These are phyloP conservation scores for Fomitopsis pinicola DNA, from an alignment of 1,284 basidiomycete genomes.

Conservation along the genomic window DNA sequence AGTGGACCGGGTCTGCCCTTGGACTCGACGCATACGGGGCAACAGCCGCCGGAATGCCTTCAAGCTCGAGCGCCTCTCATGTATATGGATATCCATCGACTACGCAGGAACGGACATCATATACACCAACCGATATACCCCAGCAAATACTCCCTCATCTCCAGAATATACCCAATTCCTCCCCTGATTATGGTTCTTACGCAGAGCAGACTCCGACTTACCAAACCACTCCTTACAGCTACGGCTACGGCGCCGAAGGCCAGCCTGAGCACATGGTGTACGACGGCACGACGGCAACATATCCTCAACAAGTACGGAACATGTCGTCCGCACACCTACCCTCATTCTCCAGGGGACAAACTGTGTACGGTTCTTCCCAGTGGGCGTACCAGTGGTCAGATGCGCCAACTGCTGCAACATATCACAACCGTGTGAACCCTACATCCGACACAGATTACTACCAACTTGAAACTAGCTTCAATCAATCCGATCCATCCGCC, in stretches of 20 bases:
- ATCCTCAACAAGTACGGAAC: neutral
- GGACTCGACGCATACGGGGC: neutral
- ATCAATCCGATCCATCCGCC: too few relatives aligned
- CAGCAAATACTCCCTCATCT: neutral
- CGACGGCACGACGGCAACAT: neutral
- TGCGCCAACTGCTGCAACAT: too few relatives aligned
- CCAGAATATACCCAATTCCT: neutral
- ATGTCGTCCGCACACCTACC: too few relatives aligned
- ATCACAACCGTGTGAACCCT: too few relatives aligned
- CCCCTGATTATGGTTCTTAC: neutral
- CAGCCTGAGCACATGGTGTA: neutral
- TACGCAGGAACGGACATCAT: neutral
- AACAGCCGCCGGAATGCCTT: neutral
- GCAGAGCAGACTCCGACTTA: neutral
- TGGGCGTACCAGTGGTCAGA: neutral
- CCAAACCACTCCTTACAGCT: neutral
- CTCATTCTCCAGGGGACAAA: neutral
- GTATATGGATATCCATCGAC: neutral
- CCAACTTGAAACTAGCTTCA: too few relatives aligned
- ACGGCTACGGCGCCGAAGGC: neutral
- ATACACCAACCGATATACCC: neutral
- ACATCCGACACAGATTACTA: too few relatives aligned
- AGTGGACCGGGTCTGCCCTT: neutral
- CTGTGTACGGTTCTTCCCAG: neutral
- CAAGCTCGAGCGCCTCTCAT: neutral